These are phyloP conservation scores for Candida schatavii DNA, from an alignment of 805 yeast species.

Conservation along the genomic window DNA sequence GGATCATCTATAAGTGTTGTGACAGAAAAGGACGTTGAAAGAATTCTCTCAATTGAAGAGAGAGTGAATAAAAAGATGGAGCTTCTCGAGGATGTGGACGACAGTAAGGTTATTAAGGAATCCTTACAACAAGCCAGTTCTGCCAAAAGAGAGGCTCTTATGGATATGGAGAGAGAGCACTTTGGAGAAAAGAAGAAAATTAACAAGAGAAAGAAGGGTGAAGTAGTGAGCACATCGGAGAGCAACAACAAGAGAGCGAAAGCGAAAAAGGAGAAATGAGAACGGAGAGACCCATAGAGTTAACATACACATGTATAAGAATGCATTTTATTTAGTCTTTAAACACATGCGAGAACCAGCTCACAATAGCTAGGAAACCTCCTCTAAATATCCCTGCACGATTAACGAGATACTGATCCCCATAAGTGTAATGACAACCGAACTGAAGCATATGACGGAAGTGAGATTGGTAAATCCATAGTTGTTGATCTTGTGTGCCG, in stretches of 20 bases:
- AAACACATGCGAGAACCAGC: too few species aligned
- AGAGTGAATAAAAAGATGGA: slow-evolving; percentile 78
- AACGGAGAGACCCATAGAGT: not conserved
- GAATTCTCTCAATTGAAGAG: slow-evolving; percentile 83
- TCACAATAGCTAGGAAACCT: slow-evolving; percentile 1
- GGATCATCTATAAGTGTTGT: slow-evolving; percentile 85
- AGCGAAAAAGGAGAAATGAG: not conserved
- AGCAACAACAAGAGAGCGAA: slow-evolving; percentile 13
- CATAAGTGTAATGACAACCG: slow-evolving; percentile 33
- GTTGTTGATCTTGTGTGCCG: slow-evolving; percentile 39
- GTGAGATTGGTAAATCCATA: slow-evolving; percentile 29
- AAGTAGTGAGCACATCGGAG: slow-evolving; percentile 11
- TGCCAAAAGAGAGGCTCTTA: slow-evolving; percentile 85
- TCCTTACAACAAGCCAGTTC: slow-evolving; percentile 67
- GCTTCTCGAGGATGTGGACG: slow-evolving; percentile 68
- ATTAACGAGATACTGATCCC: slow-evolving; percentile 32
- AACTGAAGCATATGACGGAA: slow-evolving; percentile 30
- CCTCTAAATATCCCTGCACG: slow-evolving; percentile 15
- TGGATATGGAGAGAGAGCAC: slow-evolving; percentile 90
- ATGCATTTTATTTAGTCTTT: not conserved
- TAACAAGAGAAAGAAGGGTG: slow-evolving; percentile 41
- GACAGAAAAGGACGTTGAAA: slow-evolving; percentile 77
- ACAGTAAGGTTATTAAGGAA: slow-evolving; percentile 71
- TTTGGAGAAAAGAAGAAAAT: slow-evolving; percentile 73
- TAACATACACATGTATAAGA: not conserved